A percentile compares a stretch with the other conserved stretches of the same genome.
Conservation (phyloP, 2,329 filamentous ascomycete genomes). For the Tolypocladium pustulatum region DNA sequence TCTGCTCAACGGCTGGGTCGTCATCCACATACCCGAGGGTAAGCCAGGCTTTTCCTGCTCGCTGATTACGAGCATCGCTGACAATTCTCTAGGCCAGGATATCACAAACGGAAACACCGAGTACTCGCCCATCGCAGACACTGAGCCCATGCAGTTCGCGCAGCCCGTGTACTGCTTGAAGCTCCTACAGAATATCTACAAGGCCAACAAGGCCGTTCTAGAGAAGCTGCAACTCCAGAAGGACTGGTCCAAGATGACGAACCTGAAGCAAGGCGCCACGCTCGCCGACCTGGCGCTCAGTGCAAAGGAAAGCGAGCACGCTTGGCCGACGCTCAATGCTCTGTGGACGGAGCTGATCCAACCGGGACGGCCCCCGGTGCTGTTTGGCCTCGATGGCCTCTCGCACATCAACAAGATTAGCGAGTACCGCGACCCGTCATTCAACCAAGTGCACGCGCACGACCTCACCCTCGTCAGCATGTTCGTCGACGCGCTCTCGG, state of each 20-base stretch:
- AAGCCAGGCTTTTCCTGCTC: conserved; percentile 14
- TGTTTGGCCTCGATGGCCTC: conserved; percentile 71
- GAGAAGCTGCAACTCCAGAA: conserved; percentile 32
- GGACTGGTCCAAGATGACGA: conserved; percentile 31
- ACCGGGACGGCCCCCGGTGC: conserved; percentile 44
- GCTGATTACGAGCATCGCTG: not conserved
- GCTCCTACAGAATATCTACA: conserved; percentile 61
- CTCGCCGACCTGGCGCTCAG: conserved; percentile 61
- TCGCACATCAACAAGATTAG: conserved; percentile 71
- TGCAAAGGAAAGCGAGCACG: conserved; percentile 62
- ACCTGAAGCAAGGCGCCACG: conserved; percentile 43
- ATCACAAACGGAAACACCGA: conserved; percentile 70
- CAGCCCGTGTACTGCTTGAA: conserved; percentile 70
- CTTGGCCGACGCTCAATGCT: conserved; percentile 72
- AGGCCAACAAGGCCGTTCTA: conserved; percentile 62
- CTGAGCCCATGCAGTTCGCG: conserved; percentile 51
- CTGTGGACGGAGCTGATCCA: conserved; percentile 67
- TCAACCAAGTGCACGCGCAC: conserved; percentile 72
- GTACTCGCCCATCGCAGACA: conserved; percentile 60
- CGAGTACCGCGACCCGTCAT: conserved; percentile 62
- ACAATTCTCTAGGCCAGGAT: conserved; percentile 50
- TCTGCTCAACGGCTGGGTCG: conserved; percentile 75
- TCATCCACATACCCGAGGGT: conserved; percentile 87
- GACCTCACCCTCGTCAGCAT: conserved; percentile 67
- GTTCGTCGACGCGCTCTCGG: conserved; percentile 63